Conservation (phyloP, 805 yeast genomes). For the Middelhovenomyces tepae region DNA sequence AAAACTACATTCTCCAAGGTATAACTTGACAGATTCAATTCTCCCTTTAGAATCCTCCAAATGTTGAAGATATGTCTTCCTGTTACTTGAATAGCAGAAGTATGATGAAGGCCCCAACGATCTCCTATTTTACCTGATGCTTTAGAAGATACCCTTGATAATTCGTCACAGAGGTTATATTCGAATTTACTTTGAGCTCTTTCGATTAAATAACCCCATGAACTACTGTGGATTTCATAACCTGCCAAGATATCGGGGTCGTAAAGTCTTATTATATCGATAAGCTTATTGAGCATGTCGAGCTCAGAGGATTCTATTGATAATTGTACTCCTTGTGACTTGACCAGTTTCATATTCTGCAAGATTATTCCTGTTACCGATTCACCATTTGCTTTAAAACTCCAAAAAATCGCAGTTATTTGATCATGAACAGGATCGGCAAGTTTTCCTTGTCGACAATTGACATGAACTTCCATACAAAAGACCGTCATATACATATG, state of each 20-base stretch:
- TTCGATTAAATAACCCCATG: slow-evolving; percentile 88
- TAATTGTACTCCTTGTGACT: slow-evolving; percentile 16
- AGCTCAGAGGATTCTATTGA: slow-evolving; percentile 44
- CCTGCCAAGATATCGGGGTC: slow-evolving; percentile 91
- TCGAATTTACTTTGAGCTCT: slow-evolving; percentile 36
- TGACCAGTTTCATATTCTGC: neutral
- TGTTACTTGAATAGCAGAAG: slow-evolving; percentile 55
- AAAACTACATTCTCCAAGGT: slow-evolving; percentile 69
- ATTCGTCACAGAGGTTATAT: slow-evolving; percentile 44
- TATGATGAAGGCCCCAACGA: slow-evolving; percentile 74
- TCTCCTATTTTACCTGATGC: slow-evolving; percentile 33
- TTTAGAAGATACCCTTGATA: slow-evolving; percentile 47
- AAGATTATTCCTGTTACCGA: slow-evolving; percentile 12
- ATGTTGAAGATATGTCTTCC: slow-evolving; percentile 82
- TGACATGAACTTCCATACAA: slow-evolving; percentile 59
- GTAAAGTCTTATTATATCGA: slow-evolving; percentile 44
- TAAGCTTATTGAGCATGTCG: slow-evolving; percentile 47
- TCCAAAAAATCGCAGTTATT: slow-evolving; percentile 56
- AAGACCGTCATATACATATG: slow-evolving; percentile 45
- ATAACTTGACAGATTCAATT: slow-evolving; percentile 55
- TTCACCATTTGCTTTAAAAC: slow-evolving; percentile 39
- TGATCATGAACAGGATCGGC: slow-evolving; percentile 66
- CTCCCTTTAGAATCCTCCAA: slow-evolving; percentile 69
- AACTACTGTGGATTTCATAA: slow-evolving; percentile 64
- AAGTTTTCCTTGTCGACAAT: slow-evolving; percentile 36